A percentile compares a stretch with the other conserved stretches of the same genome.
These are phyloP conservation scores for Ochetophila trinervis DNA, from an alignment of 306 rosid genomes.

Conservation along the genomic window DNA sequence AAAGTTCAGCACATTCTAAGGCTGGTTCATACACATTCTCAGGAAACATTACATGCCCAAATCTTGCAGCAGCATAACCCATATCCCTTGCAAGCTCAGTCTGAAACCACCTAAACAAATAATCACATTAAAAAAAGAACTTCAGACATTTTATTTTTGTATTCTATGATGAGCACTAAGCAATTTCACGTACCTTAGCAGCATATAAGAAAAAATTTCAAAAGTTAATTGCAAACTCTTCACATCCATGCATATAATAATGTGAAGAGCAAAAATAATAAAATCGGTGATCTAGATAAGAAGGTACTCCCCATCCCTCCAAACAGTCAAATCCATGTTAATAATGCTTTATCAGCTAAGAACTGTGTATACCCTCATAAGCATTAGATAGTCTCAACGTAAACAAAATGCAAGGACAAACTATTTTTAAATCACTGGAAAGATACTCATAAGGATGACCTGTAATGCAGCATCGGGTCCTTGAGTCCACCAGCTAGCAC, in stretches of 20 bases:
- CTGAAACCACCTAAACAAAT: slow-evolving; percentile 82
- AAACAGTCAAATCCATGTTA: neutral
- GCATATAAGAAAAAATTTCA: neutral
- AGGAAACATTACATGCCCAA: slow-evolving; percentile 98
- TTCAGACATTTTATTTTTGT: slow-evolving; percentile 34
- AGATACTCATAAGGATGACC: slow-evolving; percentile 47
- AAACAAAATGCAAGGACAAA: neutral
- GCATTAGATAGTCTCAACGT: neutral
- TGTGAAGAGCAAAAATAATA: too few relatives aligned
- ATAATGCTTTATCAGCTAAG: neutral
- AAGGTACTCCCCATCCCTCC: neutral
- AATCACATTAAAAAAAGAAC: slow-evolving; percentile 45
- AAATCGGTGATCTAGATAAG: neutral
- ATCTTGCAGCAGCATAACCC: slow-evolving; percentile 91
- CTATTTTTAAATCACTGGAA: neutral
- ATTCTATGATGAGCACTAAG: neutral
- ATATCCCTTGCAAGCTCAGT: slow-evolving; percentile 92
- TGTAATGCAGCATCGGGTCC: slow-evolving; percentile 88
- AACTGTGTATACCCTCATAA: neutral
- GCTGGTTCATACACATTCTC: slow-evolving; percentile 95
- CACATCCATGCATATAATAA: too few relatives aligned
- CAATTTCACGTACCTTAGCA: too few relatives aligned
- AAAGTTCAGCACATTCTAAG: slow-evolving; percentile 80
- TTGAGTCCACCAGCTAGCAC: slow-evolving; percentile 99
- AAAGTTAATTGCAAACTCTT: too few relatives aligned